Evolutionary conservation across 1,139 yeast species (phyloP).

Genomic region (Zygotorulaspora mrakii): DNA sequence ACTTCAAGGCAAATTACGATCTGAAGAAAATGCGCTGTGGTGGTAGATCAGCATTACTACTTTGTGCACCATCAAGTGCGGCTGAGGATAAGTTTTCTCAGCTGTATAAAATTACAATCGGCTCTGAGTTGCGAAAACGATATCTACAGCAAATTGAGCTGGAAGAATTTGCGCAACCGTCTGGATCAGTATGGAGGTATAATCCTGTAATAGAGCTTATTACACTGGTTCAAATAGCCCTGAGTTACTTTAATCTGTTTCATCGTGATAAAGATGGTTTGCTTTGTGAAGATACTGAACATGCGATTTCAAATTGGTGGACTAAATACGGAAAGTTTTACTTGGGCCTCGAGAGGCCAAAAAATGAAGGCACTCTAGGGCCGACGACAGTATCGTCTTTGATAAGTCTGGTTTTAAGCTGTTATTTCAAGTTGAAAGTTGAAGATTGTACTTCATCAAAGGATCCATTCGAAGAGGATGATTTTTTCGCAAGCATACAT

Average conservation of each 20-base stretch:
- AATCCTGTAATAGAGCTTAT: conserved; percentile 62
- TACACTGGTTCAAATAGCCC: conserved; percentile 65
- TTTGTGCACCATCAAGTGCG: conserved; percentile 69
- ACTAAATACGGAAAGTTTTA: conserved; percentile 62
- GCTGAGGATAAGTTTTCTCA: conserved; percentile 79
- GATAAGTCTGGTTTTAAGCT: conserved; percentile 63
- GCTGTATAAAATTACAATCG: conserved; percentile 53
- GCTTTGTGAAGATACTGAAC: conserved; percentile 70
- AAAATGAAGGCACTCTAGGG: conserved; percentile 52
- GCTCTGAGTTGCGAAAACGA: conserved; percentile 13
- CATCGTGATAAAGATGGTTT: conserved; percentile 75
- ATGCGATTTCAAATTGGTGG: conserved; percentile 83
- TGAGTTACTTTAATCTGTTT: conserved; percentile 72
- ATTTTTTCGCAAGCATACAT: conserved; percentile 56
- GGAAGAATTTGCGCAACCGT: conserved; percentile 6
- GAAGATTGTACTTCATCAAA: conserved; percentile 79
- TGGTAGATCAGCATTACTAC: conserved; percentile 73
- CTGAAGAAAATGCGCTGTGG: conserved; percentile 75
- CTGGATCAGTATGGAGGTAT: conserved; percentile 7
- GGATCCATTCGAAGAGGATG: conserved; percentile 78
- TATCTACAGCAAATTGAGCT: conserved; percentile 11
- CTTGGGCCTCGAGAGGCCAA: conserved; percentile 40
- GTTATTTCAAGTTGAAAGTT: conserved; percentile 62
- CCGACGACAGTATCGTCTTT: conserved; percentile 61
- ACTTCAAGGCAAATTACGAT: conserved; percentile 69